A percentile compares a stretch with the other conserved stretches of the same genome.
Conservation (phyloP, 2,329 filamentous ascomycete species). For the Cladosporium colombiae region DNA sequence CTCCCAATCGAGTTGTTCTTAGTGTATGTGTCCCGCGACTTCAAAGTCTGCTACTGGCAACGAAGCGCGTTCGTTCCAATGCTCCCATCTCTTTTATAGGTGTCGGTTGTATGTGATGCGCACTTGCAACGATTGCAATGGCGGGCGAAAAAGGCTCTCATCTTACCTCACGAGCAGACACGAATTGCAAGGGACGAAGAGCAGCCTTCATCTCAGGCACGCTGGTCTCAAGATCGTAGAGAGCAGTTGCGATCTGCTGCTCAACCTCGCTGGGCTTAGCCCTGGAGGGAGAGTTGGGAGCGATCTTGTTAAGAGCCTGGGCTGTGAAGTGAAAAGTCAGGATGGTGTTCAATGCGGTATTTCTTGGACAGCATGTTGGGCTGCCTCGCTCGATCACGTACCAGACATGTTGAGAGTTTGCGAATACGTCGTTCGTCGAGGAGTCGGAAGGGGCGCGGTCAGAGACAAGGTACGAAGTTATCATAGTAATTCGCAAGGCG, state of each 20-base stretch:
- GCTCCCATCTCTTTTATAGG: slow-evolving; percentile 13
- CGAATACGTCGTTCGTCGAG: no score
- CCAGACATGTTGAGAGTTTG: no score
- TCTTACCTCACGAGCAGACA: slow-evolving; percentile 99
- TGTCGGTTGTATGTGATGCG: slow-evolving; percentile 15
- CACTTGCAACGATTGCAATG: slow-evolving; percentile 17
- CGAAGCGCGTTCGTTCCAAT: slow-evolving; percentile 2
- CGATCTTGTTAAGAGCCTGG: slow-evolving; percentile 90
- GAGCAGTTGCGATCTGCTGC: slow-evolving; percentile 92
- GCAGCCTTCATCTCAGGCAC: slow-evolving; percentile 95
- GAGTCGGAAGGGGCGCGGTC: no score
- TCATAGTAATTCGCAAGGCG: no score
- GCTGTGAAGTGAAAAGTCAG: no score
- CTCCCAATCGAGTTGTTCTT: slow-evolving; percentile 42
- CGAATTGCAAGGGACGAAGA: slow-evolving; percentile 96
- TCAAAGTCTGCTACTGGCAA: slow-evolving; percentile 12
- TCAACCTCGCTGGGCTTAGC: slow-evolving; percentile 96
- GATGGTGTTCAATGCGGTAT: no score
- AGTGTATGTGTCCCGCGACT: slow-evolving; percentile 25
- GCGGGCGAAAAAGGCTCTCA: slow-evolving; percentile 10
- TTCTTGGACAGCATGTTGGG: no score
- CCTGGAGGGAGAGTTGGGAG: slow-evolving; percentile 93
- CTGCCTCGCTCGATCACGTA: no score
- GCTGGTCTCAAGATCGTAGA: slow-evolving; percentile 99
- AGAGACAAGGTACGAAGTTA: no score